Evolutionary conservation across 2,329 filamentous ascomycete genomes (phyloP).

Genomic region (Tolypocladium tropicale): DNA sequence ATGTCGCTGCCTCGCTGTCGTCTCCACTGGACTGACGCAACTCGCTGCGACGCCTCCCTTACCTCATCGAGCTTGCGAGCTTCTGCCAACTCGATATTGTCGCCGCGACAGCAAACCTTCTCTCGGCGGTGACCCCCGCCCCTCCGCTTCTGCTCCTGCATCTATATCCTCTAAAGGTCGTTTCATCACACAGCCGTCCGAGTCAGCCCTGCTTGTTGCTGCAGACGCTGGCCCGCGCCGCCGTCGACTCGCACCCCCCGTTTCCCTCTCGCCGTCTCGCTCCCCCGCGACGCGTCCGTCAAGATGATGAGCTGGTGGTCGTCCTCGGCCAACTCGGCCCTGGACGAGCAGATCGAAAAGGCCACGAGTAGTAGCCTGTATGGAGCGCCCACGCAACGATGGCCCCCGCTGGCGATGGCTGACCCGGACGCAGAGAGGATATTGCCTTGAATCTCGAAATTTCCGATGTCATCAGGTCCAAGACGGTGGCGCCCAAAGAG

Average conservation of each 20-base stretch:
- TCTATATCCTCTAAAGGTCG: not conserved
- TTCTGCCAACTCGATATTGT: not conserved
- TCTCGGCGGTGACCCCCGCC: not conserved
- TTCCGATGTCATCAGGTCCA: constrained; percentile 92
- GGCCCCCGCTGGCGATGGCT: constrained; percentile 3
- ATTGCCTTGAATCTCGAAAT: constrained; percentile 97
- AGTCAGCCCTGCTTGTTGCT: not conserved
- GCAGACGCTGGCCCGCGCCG: not conserved
- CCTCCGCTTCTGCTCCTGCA: not conserved
- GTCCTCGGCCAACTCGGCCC: constrained; percentile 74
- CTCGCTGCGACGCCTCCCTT: not conserved
- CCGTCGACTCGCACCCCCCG: not conserved
- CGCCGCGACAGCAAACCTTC: not conserved
- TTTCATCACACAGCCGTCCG: not conserved
- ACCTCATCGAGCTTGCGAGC: not conserved
- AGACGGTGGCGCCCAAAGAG: constrained; percentile 94
- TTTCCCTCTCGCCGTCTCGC: not conserved
- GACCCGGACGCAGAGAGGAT: constrained; percentile 56
- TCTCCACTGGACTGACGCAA: not conserved
- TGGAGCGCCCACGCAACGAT: constrained; percentile 15
- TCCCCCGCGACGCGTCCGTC: constrained; percentile 2
- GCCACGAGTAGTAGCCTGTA: constrained; percentile 92
- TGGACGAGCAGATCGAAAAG: constrained; percentile 95
- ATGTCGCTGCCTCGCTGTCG: not conserved
- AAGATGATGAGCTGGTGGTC: constrained; percentile 92